phyloP scores from a whole-genome alignment of 1,139 yeast genomes.

The Candida glucosophila region DNA sequence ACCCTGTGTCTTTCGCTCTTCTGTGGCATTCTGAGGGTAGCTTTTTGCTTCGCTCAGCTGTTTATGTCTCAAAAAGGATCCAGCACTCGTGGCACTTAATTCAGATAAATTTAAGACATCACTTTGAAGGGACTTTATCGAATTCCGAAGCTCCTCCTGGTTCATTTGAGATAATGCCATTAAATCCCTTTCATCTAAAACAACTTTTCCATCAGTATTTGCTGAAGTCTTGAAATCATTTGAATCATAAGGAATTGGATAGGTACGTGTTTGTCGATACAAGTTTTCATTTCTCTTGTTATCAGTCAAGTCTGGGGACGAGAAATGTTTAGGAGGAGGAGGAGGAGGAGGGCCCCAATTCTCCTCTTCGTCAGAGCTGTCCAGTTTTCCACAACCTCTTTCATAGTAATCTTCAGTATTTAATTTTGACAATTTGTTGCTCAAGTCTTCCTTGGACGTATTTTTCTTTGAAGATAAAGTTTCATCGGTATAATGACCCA shows the following conservation, averaged over 20 bases:
- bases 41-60: conserved; percentile 30
- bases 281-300: no score
- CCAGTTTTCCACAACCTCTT: conserved; percentile 13
- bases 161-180: conserved; percentile 22
- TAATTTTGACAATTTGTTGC: conserved; percentile 23
- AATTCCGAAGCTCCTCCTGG: conserved; percentile 33
- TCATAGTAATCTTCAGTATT: conserved; percentile 18
- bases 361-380: conserved; percentile 11
- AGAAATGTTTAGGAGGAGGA: conserved; percentile 37
- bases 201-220: conserved; percentile 9
- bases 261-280: no score
- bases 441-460: conserved; percentile 29
- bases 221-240: conserved; percentile 30
- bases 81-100: conserved; percentile 85
- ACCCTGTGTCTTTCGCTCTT: neutral
- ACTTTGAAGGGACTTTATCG: conserved; percentile 37
- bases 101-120: conserved; percentile 49
- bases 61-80: conserved; percentile 70
- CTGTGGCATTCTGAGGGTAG: neutral
- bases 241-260: conserved; percentile 29
- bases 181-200: conserved; percentile 22
- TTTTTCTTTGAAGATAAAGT: conserved; percentile 23
- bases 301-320: conserved; percentile 6
- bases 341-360: conserved; percentile 38
- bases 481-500: conserved; percentile 30